Base-by-base conservation (phyloP, 2,329 filamentous ascomycete species). In the Dactylonectria macrodidyma region DNA sequence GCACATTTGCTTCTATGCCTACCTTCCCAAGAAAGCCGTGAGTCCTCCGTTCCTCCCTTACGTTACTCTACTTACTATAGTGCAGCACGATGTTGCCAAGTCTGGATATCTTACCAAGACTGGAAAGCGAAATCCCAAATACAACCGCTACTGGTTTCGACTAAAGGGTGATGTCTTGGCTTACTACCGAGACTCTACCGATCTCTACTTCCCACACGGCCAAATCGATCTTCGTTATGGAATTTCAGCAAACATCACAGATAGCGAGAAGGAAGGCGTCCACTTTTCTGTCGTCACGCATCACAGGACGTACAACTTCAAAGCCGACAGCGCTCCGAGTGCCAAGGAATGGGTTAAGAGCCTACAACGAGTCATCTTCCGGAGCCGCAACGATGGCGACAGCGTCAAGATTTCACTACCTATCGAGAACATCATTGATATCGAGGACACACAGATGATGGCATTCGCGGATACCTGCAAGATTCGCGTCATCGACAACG, bases 271-370 rank as follows among this genome's bases (percentile, higher is more conserved):
- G 76, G 94, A 97, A 10, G 88, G 88, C 30, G 86, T 91, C 19
- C 89, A 92, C 71, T 98, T 98, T 77, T 89, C 91, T 7, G 90
- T 98, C 50, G 91, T 91, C 8, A 98, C 95, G 0, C 90, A 95
- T 77, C 90, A 95, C 69, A 89, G 94, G 62, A 95, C 90, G 1
- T 97, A 96, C 81, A 88, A 94, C 75, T 97, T 98, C 84, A 91
- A 90, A 76, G 96, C 95, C 44, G 96, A 99, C 78, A 98, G 94
- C 78, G 87, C 89, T 1, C 88, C 91, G 4, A 97, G 93, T 78
- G 96, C 96, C 11, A 96, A 94, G 79, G 96, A 98, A 84, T 99
- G 96, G 96, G 95, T 98, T 52, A 96, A 96, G 81, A 91, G 93
- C 60, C 85, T 99, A 30, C 95, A 98, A 78, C 93, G 96, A 67